Percentiles rank a stretch among this genome's conserved stretches.
Evolutionary conservation across 148 eudicot species (phyloP).

Genomic region (Suaeda aralocaspica): DNA sequence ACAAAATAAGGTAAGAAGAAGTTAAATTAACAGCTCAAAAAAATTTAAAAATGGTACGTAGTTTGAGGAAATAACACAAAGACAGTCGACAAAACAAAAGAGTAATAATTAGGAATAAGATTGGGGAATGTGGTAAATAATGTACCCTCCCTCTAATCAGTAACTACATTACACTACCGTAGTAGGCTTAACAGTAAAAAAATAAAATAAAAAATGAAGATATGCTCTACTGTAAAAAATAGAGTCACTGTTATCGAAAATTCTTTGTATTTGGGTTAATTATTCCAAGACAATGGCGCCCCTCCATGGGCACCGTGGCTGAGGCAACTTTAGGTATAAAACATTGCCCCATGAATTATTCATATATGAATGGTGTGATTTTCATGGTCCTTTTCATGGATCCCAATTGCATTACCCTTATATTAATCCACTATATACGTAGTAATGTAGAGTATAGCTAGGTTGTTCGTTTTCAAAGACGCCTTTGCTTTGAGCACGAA

Average conservation of each 20-base stretch:
- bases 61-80: constrained; percentile 1
- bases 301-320: constrained; percentile 18
- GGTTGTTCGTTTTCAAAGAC: no score
- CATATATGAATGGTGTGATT: constrained; percentile 6
- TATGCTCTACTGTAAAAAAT: no score
- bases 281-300: constrained; percentile 18
- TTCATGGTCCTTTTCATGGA: constrained; percentile 20
- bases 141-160: neutral
- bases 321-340: neutral
- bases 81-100: constrained; percentile 10
- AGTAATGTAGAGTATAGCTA: no score
- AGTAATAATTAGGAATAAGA: constrained; percentile 3
- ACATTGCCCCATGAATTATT: neutral
- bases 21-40: neutral
- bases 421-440: no score
- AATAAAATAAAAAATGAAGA: no score
- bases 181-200: constrained; percentile 3
- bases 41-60: neutral
- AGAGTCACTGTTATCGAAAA: no score
- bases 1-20: neutral
- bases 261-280: constrained; percentile 15
- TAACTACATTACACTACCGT: neutral
- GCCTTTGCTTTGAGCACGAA: no score
- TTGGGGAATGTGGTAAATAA: neutral
- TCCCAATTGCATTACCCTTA: neutral